Evolutionary conservation across 2,329 filamentous ascomycete species (phyloP), one percentile per base, ranked within the genome.

Genomic region (Sporothrix pseudoabietina): DNA sequence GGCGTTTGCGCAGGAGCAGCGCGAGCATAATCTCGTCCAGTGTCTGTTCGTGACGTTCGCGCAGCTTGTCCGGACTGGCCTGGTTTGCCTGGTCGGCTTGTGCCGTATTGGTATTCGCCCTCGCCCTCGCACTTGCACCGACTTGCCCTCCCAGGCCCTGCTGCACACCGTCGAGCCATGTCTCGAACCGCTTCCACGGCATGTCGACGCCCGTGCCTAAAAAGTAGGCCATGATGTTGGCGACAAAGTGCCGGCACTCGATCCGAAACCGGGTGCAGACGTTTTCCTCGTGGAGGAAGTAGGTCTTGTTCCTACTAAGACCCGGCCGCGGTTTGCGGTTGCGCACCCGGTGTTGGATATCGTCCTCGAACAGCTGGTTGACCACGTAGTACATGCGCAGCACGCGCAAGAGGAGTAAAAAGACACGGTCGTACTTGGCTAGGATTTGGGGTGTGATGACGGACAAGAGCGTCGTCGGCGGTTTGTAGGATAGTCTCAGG

Each of bases 371-470:
- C 8, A 94, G 84, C 74, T 89, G 86, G 71, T 90, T 89, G 12
- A 91, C 88, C 0, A 94, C 90, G 75, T 92, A 94, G 4, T 94
- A 84, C 88, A 98, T 91, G 47, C 96, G 89, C 14, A 94, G 81
- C 0, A 97, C 83, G 3, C 93, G 89, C 3, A 98, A 84, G 0
- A 98, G 83, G 19, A 93, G 86, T 77, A 90, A 92, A 83, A 98
- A 98, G 49, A 98, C 87, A 65, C 87, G 86, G 80, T 98, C 96
- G 78, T 98, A 98, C 77, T 94, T 94, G 72, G 89, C 84, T 12
- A 98, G 82, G 1, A 91, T 87, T 0, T 85, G 80, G 0, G 89
- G 85, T 0, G 93, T 94, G 57, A 99, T 90, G 75, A 98, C 86
- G 0, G 90, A 85, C 55, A 90, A 86, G 0, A 98, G 84, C 0